Evolutionary conservation across 2,329 filamentous ascomycete genomes (phyloP).

Genomic region (Aspergillus fumigatiaffinis): DNA sequence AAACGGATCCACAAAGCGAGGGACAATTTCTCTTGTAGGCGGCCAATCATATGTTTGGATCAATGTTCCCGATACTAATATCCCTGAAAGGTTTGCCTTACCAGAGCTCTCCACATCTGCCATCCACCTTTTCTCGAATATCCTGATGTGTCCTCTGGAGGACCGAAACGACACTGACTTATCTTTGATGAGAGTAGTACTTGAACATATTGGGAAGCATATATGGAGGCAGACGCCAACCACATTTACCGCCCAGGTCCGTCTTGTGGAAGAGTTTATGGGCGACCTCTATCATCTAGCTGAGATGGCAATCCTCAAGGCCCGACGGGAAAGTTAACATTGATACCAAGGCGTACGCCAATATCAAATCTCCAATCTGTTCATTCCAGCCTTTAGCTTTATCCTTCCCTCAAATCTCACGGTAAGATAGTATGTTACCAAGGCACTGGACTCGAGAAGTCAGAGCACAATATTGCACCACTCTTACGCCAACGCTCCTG

Average conservation of each 20-base stretch:
- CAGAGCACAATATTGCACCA: too few relatives aligned
- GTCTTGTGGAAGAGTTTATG: constrained; percentile 6
- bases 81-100: constrained; percentile 3
- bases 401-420: neutral
- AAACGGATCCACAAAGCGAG: neutral
- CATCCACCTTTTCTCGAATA: constrained; percentile 9
- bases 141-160: constrained; percentile 7
- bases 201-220: neutral
- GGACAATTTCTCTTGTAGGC: neutral
- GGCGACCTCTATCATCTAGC: constrained; percentile 6
- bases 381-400: neutral
- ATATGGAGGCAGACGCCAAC: constrained; percentile 1
- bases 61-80: neutral
- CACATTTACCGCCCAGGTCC: constrained; percentile 2
- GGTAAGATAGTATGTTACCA: too few relatives aligned
- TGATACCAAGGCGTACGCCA: neutral
- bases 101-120: constrained; percentile 5
- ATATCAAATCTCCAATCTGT: neutral
- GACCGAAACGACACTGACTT: constrained; percentile 1
- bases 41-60: neutral
- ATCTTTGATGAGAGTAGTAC: neutral
- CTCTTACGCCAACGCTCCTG: too few relatives aligned
- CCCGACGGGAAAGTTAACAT: neutral
- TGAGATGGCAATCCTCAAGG: constrained; percentile 3
- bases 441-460: too few relatives aligned